Conservation (phyloP, 345 rosid species). For the Aquilaria sinensis region DNA sequence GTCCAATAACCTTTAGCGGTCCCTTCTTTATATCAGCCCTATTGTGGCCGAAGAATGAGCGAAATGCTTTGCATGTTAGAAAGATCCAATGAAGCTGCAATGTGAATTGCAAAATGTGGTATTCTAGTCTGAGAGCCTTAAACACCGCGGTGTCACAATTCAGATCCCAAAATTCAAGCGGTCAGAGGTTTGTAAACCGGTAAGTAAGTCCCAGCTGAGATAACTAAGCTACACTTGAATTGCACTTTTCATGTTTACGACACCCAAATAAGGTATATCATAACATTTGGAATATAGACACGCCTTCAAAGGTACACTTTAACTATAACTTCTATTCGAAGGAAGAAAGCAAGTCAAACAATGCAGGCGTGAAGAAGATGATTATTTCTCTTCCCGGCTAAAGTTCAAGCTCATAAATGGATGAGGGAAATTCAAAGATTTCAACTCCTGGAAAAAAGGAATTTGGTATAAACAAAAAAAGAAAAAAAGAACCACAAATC, state of each 20-base stretch:
- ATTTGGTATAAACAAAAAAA: not conserved
- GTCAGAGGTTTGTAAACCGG: too few relatives aligned
- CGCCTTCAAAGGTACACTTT: constrained; percentile 4
- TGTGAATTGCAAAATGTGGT: too few relatives aligned
- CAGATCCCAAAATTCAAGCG: too few relatives aligned
- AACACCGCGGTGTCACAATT: too few relatives aligned
- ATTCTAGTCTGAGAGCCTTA: too few relatives aligned
- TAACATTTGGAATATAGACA: not conserved
- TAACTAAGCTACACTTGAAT: too few relatives aligned
- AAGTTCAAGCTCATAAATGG: not conserved
- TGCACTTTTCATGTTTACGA: too few relatives aligned
- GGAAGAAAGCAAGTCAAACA: constrained; percentile 15
- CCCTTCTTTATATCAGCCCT: constrained; percentile 11
- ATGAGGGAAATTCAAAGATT: constrained; percentile 8
- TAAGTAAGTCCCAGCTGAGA: too few relatives aligned
- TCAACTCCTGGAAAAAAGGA: not conserved
- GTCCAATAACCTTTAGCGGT: constrained; percentile 18
- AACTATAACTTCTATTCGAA: constrained; percentile 4
- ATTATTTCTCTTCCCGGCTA: constrained; percentile 3
- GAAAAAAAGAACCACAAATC: not conserved
- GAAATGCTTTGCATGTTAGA: constrained; percentile 7
- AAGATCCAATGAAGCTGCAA: not conserved
- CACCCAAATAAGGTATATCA: too few relatives aligned
- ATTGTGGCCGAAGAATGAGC: not conserved
- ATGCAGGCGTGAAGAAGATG: constrained; percentile 12